Evolutionary conservation across 2,329 filamentous ascomycete genomes (phyloP), one percentile per base, ranked within the genome.

Genomic region (Fusarium equiseti): DNA sequence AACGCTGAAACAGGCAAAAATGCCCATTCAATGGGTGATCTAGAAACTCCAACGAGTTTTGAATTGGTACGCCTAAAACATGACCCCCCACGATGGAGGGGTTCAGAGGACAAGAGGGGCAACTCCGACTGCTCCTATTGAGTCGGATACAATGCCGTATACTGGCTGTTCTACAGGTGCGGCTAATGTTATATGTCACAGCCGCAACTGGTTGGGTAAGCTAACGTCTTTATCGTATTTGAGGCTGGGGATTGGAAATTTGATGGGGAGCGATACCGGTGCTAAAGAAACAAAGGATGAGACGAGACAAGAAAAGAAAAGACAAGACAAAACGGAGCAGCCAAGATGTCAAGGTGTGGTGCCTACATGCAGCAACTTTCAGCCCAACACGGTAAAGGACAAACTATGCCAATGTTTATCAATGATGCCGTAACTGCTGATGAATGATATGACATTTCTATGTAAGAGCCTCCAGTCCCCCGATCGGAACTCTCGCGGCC

Each of bases 401-500:
- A 52, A 59, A 59, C 46, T 71, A 40, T 60, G 62, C 72, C 58
- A 57, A 50, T 65, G 46, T 68, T 72, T 72, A 65, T 72, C 71
- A 73, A 73, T 57, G 53, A 71, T 67, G 58, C 60, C 43, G 68
- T 72, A 65, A 73, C 40, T 58, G 65, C 68, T 71, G 68, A 70
- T 70, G 63, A 67, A 70, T 70, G 53, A 64, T 68, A 48, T 67
- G 64, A 59, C 40, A 50, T 59, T 54, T 66, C 68, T 64, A 71
- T 71, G 38, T 65, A 58, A 65, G 68, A 54, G 40, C 63, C 35
- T 26, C 35, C 35, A 12, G 38, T 32, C 51, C 59, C 43, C 32
- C 29, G n/a, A 54, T 40, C 20, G 49, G 31, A 52, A 48, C 42
- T 63, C 16, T 42, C 35, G 31, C 32, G 38, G 55, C 64, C 32